Evolutionary conservation across 23 red algal genomes (phyloP), one percentile per base, ranked within the genome.

Genomic region (Gracilaria gracilis): DNA sequence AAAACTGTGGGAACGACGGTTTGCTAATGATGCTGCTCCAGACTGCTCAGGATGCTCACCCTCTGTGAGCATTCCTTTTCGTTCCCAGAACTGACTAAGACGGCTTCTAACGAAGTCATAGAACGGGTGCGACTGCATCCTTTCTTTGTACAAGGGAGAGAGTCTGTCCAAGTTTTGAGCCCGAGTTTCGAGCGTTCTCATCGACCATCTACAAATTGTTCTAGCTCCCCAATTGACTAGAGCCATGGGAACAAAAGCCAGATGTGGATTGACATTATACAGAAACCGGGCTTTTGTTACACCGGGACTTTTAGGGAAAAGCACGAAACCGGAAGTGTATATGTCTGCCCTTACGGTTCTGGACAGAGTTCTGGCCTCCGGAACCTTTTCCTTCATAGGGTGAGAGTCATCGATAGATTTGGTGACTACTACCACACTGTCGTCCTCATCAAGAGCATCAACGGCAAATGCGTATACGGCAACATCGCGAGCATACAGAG

Each of bases 171-270:
- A 61, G 79, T 92, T 71, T 19, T 78, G 55, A 73, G 89, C 89
- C 38, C 89, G 77, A 57, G 61, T 59, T 84, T 92, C 89, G 25
- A 92, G 58, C n/a, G 66, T 75, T 37, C 89, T 47, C 8, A 92
- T 19, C 25, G 89, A 83, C 78, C 78, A 90, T 34, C 93, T 55
- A 35, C 87, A 83, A 27, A 95, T 59, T 35, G 82, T 90, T 32
- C 93, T 71, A 44, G 85, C 82, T 0, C 39, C 85, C 93, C 93
- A 95, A 67, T 95, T 95, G 2, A 95, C 89, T 12, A 95, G 49
- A n/a, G 77, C 64, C 67, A 71, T 86, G 2, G 93, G 93, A 67
- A 95, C 70, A 58, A 75, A 91, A 20, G 67, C 53, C 29, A 95
- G 61, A 48, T 69, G 73, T 47, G 93, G 93, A 72, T 95, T 78